Evolutionary conservation across 2,329 filamentous ascomycete species (phyloP).

Genomic region (Colletotrichum cuscutae): DNA sequence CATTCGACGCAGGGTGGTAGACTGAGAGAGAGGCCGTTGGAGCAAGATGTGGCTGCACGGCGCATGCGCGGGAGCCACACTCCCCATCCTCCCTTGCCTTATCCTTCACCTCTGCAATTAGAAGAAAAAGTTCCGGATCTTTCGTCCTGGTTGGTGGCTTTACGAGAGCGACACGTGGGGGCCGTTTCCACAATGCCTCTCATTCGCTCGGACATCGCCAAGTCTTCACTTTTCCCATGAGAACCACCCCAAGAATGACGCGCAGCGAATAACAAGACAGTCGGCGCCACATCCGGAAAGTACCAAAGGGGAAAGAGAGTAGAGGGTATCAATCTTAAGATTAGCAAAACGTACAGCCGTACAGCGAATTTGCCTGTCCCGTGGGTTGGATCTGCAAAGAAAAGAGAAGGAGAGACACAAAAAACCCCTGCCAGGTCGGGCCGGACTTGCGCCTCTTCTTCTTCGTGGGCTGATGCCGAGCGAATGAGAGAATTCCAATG

Average conservation of each 20-base stretch:
- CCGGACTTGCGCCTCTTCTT: background rate
- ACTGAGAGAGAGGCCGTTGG: background rate
- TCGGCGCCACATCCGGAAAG: background rate
- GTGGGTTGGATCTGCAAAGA: background rate
- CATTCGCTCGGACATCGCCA: background rate
- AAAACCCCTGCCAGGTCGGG: constrained; percentile 1
- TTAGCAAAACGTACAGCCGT: background rate
- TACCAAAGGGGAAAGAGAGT: background rate
- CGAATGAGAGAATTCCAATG: background rate
- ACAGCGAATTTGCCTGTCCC: background rate
- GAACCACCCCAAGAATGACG: background rate
- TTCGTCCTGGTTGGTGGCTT: constrained; percentile 14
- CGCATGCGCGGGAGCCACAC: constrained; percentile 13
- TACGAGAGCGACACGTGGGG: constrained; percentile 10
- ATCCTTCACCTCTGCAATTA: background rate
- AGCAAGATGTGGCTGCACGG: constrained; percentile 21
- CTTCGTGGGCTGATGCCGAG: constrained; percentile 19
- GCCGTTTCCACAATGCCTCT: background rate
- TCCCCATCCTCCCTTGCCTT: background rate
- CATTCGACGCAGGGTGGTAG: background rate
- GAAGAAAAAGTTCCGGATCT: constrained; percentile 2
- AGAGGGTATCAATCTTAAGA: background rate
- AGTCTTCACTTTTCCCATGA: background rate
- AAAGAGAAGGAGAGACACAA: background rate
- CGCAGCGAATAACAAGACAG: background rate